These are phyloP conservation scores for Tricholoma terreum DNA, from an alignment of 768 basidiomycete species.

Conservation along the genomic window DNA sequence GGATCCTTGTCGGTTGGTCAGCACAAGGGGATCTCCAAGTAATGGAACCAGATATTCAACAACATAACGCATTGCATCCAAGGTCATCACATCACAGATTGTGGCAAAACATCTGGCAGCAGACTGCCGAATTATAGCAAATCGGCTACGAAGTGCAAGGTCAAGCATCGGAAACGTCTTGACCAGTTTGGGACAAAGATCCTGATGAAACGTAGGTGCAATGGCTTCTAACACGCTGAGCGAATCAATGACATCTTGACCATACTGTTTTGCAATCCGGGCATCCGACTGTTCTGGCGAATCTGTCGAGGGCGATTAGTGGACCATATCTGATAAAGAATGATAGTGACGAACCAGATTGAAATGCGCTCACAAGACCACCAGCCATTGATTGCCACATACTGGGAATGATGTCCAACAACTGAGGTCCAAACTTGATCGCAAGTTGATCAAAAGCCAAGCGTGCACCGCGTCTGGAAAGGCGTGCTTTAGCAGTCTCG, in stretches of 20 bases:
- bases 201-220: constrained; percentile 67
- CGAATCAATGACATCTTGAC: constrained; percentile 91
- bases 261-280: constrained; percentile 67
- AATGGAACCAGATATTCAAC: constrained; percentile 81
- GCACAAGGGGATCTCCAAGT: constrained; percentile 71
- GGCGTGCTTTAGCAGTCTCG: constrained; percentile 58
- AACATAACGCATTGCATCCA: constrained; percentile 86
- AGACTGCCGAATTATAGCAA: constrained; percentile 85
- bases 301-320: constrained; percentile 31
- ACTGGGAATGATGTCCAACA: constrained; percentile 82
- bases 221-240: constrained; percentile 86
- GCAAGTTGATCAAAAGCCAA: constrained; percentile 82
- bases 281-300: constrained; percentile 56
- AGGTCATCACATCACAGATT: constrained; percentile 81
- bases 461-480: constrained; percentile 84
- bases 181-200: constrained; percentile 65
- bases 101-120: constrained; percentile 87
- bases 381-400: constrained; percentile 94
- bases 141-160: constrained; percentile 77
- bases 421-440: constrained; percentile 61
- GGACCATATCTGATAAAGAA: not conserved
- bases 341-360: constrained; percentile 48
- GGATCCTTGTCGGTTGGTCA: constrained; percentile 82
- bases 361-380: constrained; percentile 66
- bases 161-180: constrained; percentile 76